Evolutionary conservation across 78 protist species (phyloP), one percentile per base, ranked within the genome.

Genomic region (Cavenderia fasciculata): DNA sequence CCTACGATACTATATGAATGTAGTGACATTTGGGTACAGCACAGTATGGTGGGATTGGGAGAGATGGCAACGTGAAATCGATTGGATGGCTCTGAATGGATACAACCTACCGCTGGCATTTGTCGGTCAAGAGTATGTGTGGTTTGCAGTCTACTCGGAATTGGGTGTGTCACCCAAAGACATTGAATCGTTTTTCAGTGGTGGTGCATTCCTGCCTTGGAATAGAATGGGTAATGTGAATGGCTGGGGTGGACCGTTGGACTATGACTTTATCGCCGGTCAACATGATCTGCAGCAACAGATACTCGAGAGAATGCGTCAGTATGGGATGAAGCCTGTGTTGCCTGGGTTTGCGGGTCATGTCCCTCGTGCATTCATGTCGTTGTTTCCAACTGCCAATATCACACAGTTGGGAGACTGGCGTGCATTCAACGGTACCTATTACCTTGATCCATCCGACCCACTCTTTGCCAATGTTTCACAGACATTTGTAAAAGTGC

Each of bases 171-270:
- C 87, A 2, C 47, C 51, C 4, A 41, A 91, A 4, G 94, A 95
- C 31, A 77, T 95, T 4, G 16, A 18, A 23, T 31, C 27, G n/a
- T 95, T 62, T 72, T 92, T 95, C 57, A 70, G 92, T 19, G 97
- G 97, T 38, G 95, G 96, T 18, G 97, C 96, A 36, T 95, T 95
- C 73, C 49, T 95, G 23, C 95, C 97, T 14, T 95, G 97, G 97
- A 86, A 93, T 73, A 56, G 96, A 33, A 95, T 95, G 97, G 97
- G 96, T 25, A 95, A 94, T 75, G 72, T 94, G 19, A 77, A 94
- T 59, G 46, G 71, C 1, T 95, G 97, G 96, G 96, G 73, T 19
- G 96, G 97, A 2, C 95, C 96, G 8, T 69, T 95, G 0, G 46
- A 94, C 18, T 29, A 70, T 49, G 74, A 25, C 19, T 94, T 87